These are phyloP conservation scores for Pseudozyma thailandica DNA, from an alignment of 1,284 basidiomycete genomes.

Conservation along the genomic window DNA sequence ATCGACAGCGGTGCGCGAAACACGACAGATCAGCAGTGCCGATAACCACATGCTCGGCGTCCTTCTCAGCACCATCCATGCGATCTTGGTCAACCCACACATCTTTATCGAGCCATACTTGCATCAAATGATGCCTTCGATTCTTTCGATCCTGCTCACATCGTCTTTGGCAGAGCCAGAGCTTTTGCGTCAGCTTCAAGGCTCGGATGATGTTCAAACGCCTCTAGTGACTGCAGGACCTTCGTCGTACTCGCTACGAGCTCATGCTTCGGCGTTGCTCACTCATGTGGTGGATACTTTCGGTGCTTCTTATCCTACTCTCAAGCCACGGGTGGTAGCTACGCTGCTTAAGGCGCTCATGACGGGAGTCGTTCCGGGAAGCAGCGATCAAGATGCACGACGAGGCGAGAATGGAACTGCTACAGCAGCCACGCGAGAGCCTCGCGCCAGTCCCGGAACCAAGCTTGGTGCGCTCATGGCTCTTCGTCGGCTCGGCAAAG, in stretches of 20 bases:
- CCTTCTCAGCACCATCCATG: slow-evolving; percentile 60
- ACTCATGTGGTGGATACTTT: slow-evolving; percentile 78
- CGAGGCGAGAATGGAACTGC: not conserved
- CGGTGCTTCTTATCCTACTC: slow-evolving; percentile 77
- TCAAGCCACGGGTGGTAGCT: slow-evolving; percentile 88
- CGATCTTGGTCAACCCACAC: slow-evolving; percentile 74
- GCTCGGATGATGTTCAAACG: slow-evolving; percentile 18
- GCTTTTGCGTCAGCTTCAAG: slow-evolving; percentile 21
- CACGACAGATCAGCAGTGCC: slow-evolving; percentile 26
- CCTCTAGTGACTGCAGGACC: slow-evolving; percentile 38
- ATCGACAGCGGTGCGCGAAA: slow-evolving; percentile 28
- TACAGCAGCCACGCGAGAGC: slow-evolving; percentile 17
- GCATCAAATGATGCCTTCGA: slow-evolving; percentile 92
- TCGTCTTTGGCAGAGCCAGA: slow-evolving; percentile 74
- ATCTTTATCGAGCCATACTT: slow-evolving; percentile 95
- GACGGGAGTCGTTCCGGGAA: slow-evolving; percentile 67
- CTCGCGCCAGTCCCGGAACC: slow-evolving; percentile 48
- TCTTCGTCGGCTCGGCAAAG: slow-evolving; percentile 56
- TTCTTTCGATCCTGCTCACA: slow-evolving; percentile 89
- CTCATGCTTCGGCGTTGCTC: slow-evolving; percentile 75
- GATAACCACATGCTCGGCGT: slow-evolving; percentile 57
- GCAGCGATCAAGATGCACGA: slow-evolving; percentile 38
- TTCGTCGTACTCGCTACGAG: slow-evolving; percentile 48
- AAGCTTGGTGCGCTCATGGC: slow-evolving; percentile 65
- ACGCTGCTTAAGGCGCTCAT: slow-evolving; percentile 88